phyloP scores from a whole-genome alignment of 768 basidiomycete genomes.

The Steccherinum ochraceum region DNA sequence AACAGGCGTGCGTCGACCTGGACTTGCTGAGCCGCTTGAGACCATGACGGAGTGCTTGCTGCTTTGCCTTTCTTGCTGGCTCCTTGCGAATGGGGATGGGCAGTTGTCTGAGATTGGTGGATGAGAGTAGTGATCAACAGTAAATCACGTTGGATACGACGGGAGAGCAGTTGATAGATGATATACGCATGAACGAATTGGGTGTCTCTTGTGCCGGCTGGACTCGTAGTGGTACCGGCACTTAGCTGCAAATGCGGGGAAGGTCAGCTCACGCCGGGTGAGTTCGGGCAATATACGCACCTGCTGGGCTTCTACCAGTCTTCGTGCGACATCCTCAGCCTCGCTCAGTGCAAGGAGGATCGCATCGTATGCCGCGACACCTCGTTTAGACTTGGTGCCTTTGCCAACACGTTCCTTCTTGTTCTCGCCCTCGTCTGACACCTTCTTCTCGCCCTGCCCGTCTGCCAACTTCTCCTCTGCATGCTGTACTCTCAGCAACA shows the following conservation, averaged over 20 bases:
- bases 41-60: constrained; percentile 19
- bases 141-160: constrained; percentile 85
- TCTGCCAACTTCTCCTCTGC: constrained; percentile 56
- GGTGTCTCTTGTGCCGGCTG: constrained; percentile 58
- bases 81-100: constrained; percentile 26
- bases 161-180: constrained; percentile 79
- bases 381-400: constrained; percentile 51
- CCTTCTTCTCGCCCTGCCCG: constrained; percentile 23
- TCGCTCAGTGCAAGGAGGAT: constrained; percentile 83
- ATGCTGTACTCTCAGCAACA: constrained; percentile 75
- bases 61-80: constrained; percentile 11
- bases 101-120: constrained; percentile 25
- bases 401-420: constrained; percentile 32
- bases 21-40: constrained; percentile 26
- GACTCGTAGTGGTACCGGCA: constrained; percentile 32
- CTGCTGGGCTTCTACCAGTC: constrained; percentile 80
- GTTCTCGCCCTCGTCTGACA: constrained; percentile 26
- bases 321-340: constrained; percentile 79
- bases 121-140: constrained; percentile 67
- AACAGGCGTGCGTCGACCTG: constrained; percentile 68
- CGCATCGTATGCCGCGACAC: constrained; percentile 83
- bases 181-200: constrained; percentile 85
- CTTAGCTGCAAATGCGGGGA: constrained; percentile 26
- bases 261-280: background rate
- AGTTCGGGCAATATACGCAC: constrained; percentile 27